Conservation (phyloP, 1,284 basidiomycete species). For the Cryptococcus hybrid region DNA sequence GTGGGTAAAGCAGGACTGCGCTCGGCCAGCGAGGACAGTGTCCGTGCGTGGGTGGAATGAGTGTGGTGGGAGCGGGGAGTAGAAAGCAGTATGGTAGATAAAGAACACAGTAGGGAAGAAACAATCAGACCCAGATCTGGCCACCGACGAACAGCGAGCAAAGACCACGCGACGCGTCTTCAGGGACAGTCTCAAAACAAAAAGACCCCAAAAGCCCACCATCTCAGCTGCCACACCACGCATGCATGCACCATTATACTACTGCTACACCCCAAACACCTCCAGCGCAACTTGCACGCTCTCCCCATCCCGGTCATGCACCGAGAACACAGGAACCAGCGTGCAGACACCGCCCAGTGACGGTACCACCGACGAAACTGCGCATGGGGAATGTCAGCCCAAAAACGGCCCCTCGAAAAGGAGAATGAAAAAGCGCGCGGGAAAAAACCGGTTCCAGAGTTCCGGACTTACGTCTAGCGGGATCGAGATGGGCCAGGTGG, state of each 20-base stretch:
- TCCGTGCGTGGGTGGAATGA: background rate
- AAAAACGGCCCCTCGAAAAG: slow-evolving; percentile 1
- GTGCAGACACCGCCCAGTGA: slow-evolving; percentile 6
- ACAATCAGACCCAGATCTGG: slow-evolving; percentile 56
- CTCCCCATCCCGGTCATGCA: slow-evolving; percentile 17
- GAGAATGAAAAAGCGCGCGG: background rate
- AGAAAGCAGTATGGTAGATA: slow-evolving; percentile 55
- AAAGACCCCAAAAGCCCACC: background rate
- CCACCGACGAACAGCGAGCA: background rate
- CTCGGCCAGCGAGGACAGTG: slow-evolving; percentile 2
- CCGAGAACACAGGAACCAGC: slow-evolving; percentile 19
- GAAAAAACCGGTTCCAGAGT: too few species aligned
- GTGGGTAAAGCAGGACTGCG: background rate
- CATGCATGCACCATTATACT: too few species aligned
- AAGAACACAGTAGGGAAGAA: slow-evolving; percentile 39
- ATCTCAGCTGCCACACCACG: too few species aligned
- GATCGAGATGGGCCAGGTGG: slow-evolving; percentile 10
- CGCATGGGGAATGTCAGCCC: background rate
- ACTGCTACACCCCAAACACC: slow-evolving; percentile 17
- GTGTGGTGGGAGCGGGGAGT: slow-evolving; percentile 58
- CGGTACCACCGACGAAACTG: slow-evolving; percentile 1
- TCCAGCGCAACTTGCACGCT: slow-evolving; percentile 16
- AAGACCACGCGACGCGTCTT: background rate
- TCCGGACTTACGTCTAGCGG: slow-evolving; percentile 1
- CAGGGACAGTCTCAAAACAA: slow-evolving; percentile 1